Percentiles rank a stretch among this genome's conserved stretches.
Evolutionary conservation across 768 basidiomycete species (phyloP).

Genomic region (Amylocystis lapponica): DNA sequence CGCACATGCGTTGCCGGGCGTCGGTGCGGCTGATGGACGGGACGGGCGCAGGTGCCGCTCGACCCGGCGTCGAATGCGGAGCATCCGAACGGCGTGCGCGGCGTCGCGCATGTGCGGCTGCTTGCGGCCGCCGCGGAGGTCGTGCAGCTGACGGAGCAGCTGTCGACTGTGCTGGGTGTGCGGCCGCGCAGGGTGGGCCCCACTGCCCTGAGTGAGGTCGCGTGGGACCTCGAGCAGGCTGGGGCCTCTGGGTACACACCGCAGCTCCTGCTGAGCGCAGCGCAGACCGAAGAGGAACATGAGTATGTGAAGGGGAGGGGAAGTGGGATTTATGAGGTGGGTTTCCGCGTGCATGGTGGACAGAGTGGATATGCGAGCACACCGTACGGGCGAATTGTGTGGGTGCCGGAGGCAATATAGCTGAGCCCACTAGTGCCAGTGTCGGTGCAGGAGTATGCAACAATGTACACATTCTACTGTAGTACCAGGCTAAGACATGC

Average conservation of each 20-base stretch:
- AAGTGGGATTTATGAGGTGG: constrained; percentile 49
- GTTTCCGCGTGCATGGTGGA: constrained; percentile 33
- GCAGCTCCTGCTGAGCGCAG: constrained; percentile 32
- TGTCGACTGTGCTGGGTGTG: constrained; percentile 45
- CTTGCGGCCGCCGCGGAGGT: constrained; percentile 30
- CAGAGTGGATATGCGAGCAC: constrained; percentile 31
- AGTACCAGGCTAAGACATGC: no score
- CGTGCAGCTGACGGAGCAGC: constrained; percentile 26
- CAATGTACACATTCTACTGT: no score
- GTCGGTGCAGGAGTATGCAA: no score
- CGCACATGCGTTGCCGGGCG: not conserved
- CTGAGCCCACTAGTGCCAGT: no score
- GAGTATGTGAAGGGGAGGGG: constrained; percentile 24
- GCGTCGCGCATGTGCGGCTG: constrained; percentile 46
- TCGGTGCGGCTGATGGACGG: not conserved
- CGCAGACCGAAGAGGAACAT: constrained; percentile 31
- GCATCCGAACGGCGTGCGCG: constrained; percentile 46
- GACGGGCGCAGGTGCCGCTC: constrained; percentile 39
- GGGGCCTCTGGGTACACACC: no score
- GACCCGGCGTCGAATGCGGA: constrained; percentile 39
- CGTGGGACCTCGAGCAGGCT: no score
- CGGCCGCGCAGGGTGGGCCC: constrained; percentile 24
- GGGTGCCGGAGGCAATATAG: no score
- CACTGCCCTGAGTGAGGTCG: no score
- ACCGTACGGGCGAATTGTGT: constrained; percentile 48